Percentiles rank a stretch among this genome's conserved stretches.
Conservation (phyloP, 2,329 filamentous ascomycete species). For the Alternaria longipes region DNA sequence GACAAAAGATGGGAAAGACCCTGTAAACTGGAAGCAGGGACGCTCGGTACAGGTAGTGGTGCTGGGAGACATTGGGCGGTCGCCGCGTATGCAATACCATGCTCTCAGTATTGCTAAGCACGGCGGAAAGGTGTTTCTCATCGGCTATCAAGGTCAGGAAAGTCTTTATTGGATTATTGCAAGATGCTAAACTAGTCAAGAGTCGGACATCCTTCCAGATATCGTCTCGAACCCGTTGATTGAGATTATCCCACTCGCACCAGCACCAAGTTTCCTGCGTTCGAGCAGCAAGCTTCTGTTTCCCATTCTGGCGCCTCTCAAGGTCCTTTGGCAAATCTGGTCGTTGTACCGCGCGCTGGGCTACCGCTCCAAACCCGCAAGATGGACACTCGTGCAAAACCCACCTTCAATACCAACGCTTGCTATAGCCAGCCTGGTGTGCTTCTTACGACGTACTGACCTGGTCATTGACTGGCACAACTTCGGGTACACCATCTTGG, state of each 20-base stretch:
- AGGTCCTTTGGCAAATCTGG: constrained; percentile 83
- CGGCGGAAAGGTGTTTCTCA: constrained; percentile 80
- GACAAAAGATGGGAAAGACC: constrained; percentile 33
- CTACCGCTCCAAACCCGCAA: constrained; percentile 76
- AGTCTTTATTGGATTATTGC: neutral
- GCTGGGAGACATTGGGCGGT: constrained; percentile 92
- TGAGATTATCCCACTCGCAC: constrained; percentile 73
- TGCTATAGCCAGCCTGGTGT: constrained; percentile 75
- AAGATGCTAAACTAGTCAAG: constrained; percentile 52
- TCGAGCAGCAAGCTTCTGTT: constrained; percentile 78
- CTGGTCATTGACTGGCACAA: constrained; percentile 99
- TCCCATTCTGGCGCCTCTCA: constrained; percentile 78
- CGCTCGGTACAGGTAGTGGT: constrained; percentile 82
- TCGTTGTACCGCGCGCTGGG: constrained; percentile 75
- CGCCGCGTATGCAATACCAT: constrained; percentile 98
- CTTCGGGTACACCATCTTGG: constrained; percentile 94
- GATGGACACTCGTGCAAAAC: constrained; percentile 92
- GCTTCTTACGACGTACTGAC: constrained; percentile 78
- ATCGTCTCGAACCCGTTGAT: constrained; percentile 75
- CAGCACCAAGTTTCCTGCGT: constrained; percentile 72
- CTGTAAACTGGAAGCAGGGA: constrained; percentile 45
- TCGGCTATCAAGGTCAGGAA: constrained; percentile 80
- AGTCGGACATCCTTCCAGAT: constrained; percentile 83
- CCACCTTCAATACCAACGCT: constrained; percentile 95
- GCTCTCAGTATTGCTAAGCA: constrained; percentile 88